Evolutionary conservation across 2,329 filamentous ascomycete genomes (phyloP).

Genomic region (Ophiocordyceps camponoti-saundersi): DNA sequence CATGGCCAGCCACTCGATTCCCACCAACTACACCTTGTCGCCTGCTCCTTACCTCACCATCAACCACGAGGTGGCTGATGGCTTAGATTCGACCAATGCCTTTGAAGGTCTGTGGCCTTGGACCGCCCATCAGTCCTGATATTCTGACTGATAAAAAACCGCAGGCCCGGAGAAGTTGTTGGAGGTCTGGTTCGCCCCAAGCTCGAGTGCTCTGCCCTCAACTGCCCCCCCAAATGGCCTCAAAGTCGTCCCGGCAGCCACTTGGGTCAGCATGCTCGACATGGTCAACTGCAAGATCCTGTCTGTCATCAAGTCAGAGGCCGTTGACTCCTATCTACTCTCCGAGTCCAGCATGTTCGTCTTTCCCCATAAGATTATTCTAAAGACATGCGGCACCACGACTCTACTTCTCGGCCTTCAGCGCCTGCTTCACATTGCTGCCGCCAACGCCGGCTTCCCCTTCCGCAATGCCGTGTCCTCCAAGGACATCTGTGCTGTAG

Average conservation of each 20-base stretch:
- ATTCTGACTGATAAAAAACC: neutral
- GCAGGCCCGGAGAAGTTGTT: slow-evolving; percentile 87
- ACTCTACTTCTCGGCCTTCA: slow-evolving; percentile 80
- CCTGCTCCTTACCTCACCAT: slow-evolving; percentile 85
- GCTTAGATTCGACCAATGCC: slow-evolving; percentile 86
- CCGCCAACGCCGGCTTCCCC: slow-evolving; percentile 75
- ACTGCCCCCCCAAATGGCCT: slow-evolving; percentile 59
- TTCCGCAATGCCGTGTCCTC: slow-evolving; percentile 52
- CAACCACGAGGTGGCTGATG: slow-evolving; percentile 84
- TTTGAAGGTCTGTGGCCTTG: slow-evolving; percentile 58
- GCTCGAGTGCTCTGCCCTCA: slow-evolving; percentile 53
- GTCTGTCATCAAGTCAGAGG: slow-evolving; percentile 81
- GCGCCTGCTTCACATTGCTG: slow-evolving; percentile 83
- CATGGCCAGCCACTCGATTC: slow-evolving; percentile 73
- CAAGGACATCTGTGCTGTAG: slow-evolving; percentile 54
- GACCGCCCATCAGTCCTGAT: too few species aligned
- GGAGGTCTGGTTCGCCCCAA: slow-evolving; percentile 93
- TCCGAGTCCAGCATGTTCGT: slow-evolving; percentile 99
- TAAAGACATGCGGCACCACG: slow-evolving; percentile 97
- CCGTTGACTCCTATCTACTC: slow-evolving; percentile 88
- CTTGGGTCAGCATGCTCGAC: slow-evolving; percentile 94
- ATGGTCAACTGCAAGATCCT: slow-evolving; percentile 97
- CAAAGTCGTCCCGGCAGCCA: slow-evolving; percentile 68
- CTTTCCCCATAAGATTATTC: slow-evolving; percentile 96
- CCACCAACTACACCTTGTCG: slow-evolving; percentile 67